Evolutionary conservation across 345 rosid species (phyloP), one percentile per base, ranked within the genome.

Genomic region (Populus nigra): DNA sequence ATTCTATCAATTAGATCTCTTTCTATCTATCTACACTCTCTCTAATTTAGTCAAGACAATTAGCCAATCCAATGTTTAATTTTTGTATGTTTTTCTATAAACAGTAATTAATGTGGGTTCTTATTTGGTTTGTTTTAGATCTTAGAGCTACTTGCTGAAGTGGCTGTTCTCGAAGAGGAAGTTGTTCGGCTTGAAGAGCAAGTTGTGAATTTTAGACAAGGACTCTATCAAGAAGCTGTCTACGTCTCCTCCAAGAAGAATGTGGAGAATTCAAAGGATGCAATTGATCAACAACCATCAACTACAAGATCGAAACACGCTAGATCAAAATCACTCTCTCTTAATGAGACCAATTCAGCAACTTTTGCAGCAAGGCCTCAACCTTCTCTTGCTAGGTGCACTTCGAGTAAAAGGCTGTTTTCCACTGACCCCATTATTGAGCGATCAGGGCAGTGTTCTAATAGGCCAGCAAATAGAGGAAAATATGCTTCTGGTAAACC

Each of bases 311-410:
- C 84, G 27, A 90, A 85, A 76, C 99, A 95, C 49, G 87, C 87
- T 76, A 74, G 97, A 72, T 95, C 98, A 1, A 93, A 89, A 80
- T 95, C 99, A 17, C 65, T 91, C 38, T 93, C 91, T 0, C 91
- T 83, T 13, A 91, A 79, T 16, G 94, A 91, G 73, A 83, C 85
- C 82, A 89, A 77, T 78, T 86, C 90, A 4, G 75, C 81, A 67
- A 15, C 85, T 65, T 59, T 85, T 25, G 39, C 80, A 75, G 79
- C 83, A 73, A 82, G 84, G 88, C 73, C 80, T 72, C 97, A 92
- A 72, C 91, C 91, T 69, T 78, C 78, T 78, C 90, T 87, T 43
- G 69, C 83, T 61, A 89, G 94, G 85, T 88, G 93, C 80, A 76
- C 83, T 61, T 92, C 94, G 22, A 92, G 85, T 77, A 88, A 94